Percentiles rank a stretch among this genome's conserved stretches.
Evolutionary conservation across 2,329 filamentous ascomycete species (phyloP).

Genomic region (Phialemonium atrogriseum): DNA sequence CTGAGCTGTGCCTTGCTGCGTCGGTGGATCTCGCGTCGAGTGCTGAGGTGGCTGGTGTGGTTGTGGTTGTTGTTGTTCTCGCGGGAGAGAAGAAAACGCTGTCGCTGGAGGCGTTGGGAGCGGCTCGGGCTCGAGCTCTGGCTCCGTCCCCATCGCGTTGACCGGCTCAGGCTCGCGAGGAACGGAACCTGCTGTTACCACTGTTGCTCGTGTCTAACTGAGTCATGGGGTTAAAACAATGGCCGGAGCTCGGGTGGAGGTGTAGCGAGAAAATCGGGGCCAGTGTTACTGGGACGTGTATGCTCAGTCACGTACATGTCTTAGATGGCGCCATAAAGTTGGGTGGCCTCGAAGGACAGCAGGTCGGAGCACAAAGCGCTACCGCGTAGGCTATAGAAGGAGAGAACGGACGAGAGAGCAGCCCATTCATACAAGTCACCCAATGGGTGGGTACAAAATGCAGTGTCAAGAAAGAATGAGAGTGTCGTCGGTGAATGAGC

Average conservation of each 20-base stretch:
- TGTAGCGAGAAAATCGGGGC: no score
- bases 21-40: slow-evolving; percentile 7
- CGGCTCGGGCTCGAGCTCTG: slow-evolving; percentile 12
- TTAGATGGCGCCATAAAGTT: slow-evolving; percentile 4
- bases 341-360: no score
- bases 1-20: slow-evolving; percentile 5
- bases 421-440: no score
- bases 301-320: slow-evolving; percentile 1
- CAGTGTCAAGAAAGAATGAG: no score
- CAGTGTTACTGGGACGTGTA: background rate
- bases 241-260: no score
- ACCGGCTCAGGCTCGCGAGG: slow-evolving; percentile 1
- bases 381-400: no score
- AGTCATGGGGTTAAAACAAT: no score
- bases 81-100: slow-evolving; percentile 9
- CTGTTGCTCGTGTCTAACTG: background rate
- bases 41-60: slow-evolving; percentile 4
- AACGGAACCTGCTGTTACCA: slow-evolving; percentile 1
- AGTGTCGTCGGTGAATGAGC: no score
- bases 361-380: no score
- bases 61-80: slow-evolving; percentile 10
- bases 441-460: no score
- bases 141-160: slow-evolving; percentile 7
- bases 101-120: slow-evolving; percentile 11
- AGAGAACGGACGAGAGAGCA: no score